phyloP scores from a whole-genome alignment of 441 rosid species.

The Cnidoscolus chayamansa region DNA sequence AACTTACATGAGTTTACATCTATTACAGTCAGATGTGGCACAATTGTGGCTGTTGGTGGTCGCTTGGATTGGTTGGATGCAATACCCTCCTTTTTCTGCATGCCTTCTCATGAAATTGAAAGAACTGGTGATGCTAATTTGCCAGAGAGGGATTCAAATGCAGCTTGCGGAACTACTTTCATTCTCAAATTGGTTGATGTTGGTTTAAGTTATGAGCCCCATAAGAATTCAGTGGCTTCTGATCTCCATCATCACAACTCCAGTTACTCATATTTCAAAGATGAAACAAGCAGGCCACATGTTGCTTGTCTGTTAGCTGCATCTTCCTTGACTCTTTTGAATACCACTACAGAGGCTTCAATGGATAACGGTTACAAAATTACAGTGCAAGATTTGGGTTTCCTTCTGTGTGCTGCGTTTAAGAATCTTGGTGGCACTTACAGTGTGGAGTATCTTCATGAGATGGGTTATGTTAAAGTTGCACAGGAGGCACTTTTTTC shows the following conservation, averaged over 20 bases:
- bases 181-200: slow-evolving; percentile 76
- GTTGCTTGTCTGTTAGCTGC: slow-evolving; percentile 86
- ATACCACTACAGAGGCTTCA: slow-evolving; percentile 38
- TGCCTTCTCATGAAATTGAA: slow-evolving; percentile 41
- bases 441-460: slow-evolving; percentile 57
- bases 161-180: slow-evolving; percentile 52
- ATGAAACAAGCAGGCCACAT: slow-evolving; percentile 30
- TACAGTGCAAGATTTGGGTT: slow-evolving; percentile 78
- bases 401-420: slow-evolving; percentile 63
- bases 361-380: slow-evolving; percentile 51
- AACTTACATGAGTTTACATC: slow-evolving; percentile 46
- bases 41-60: slow-evolving; percentile 85
- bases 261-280: slow-evolving; percentile 29
- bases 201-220: slow-evolving; percentile 91
- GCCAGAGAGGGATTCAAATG: slow-evolving; percentile 34
- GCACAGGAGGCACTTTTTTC: slow-evolving; percentile 69
- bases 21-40: slow-evolving; percentile 68
- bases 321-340: slow-evolving; percentile 69
- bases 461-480: slow-evolving; percentile 79
- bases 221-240: slow-evolving; percentile 37
- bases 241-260: slow-evolving; percentile 36
- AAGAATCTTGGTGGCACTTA: slow-evolving; percentile 53
- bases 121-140: slow-evolving; percentile 34
- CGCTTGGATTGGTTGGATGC: slow-evolving; percentile 93
- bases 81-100: slow-evolving; percentile 63